Base-by-base conservation (phyloP, 2,329 filamentous ascomycete genomes). In the Microcyclosporella mali region DNA sequence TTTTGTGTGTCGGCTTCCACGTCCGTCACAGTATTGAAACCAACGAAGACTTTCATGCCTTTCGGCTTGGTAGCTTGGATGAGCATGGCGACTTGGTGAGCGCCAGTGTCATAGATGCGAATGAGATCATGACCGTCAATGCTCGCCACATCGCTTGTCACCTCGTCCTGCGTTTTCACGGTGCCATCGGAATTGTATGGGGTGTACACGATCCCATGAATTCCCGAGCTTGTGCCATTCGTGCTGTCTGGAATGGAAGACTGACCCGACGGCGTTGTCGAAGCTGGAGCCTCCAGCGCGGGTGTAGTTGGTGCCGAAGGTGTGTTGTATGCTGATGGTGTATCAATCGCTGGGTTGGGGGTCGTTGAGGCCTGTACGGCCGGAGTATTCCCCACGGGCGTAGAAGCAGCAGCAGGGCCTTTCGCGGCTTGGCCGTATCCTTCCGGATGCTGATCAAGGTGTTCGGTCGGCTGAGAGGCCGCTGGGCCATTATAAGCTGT, bases 71-170 rank as follows among this genome's bases (percentile, higher is more conserved):
- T 83, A 7, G 82, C 81, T 9, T 71, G 65, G 25, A 84, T 68
- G 14, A 84, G 77, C 11, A 72, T 77, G 2, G 72, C 62, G 30
- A 87, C 75, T 62, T 89, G 84, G 57, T 86, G 70, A 64, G 88
- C 94, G 63, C 88, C 85, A 44, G 80, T 79, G 40, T 87, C 88
- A 60, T 94, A 94, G 58, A 85, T 76, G 38, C 88, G 84, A 41
- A 94, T 69, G 28, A 81, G 64, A 14, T 72, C 71, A 65, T 84
- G 88, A 11, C 68, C 69, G 19, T 79, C 69, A 39, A 81, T 66
- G 35, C 65, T 66, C 12, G 68, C 66, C 53, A 92, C 77, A 57
- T 94, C 87, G 15, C 66, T 60, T 46, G 76, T 70, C 39, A 94
- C 73, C 53, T 86, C 70, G 1, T 69, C 66, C 40, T 73, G 68